Percentiles rank a stretch among this genome's conserved stretches.
These are phyloP conservation scores for Beauveria sp. DNA, from an alignment of 2,329 filamentous ascomycete species.

Conservation along the genomic window DNA sequence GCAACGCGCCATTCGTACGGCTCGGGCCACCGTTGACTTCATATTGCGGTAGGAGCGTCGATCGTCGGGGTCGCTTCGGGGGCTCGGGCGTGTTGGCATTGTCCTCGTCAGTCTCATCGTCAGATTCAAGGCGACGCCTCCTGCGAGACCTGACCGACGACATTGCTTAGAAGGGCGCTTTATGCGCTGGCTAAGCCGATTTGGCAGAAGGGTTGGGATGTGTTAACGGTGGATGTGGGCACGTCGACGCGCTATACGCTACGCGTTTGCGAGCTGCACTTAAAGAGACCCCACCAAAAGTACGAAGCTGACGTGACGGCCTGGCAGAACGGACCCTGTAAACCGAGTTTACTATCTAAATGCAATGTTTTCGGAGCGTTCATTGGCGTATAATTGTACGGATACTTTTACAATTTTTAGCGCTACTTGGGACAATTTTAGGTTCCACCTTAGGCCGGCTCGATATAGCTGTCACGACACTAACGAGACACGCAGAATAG, in stretches of 20 bases:
- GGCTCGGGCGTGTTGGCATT: constrained; percentile 21
- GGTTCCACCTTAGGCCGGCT: too few relatives aligned
- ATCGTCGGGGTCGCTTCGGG: constrained; percentile 31
- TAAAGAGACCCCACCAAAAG: constrained; percentile 7
- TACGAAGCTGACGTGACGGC: background rate
- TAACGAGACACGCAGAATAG: too few relatives aligned
- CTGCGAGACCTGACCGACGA: constrained; percentile 27
- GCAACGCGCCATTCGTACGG: constrained; percentile 11
- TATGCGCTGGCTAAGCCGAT: background rate
- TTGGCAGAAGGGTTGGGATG: background rate
- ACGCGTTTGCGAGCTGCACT: constrained; percentile 4
- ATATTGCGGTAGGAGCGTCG: background rate
- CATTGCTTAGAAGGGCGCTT: constrained; percentile 18
- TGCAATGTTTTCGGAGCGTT: too few relatives aligned
- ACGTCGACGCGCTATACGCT: constrained; percentile 3
- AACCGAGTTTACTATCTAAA: too few relatives aligned
- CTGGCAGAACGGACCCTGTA: background rate
- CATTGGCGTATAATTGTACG: too few relatives aligned
- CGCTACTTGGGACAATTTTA: too few relatives aligned
- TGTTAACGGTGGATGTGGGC: background rate
- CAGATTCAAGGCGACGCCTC: constrained; percentile 35
- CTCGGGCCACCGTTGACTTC: constrained; percentile 8
- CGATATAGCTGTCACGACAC: too few relatives aligned
- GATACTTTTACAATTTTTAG: too few relatives aligned
- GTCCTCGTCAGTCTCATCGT: constrained; percentile 29